phyloP scores from a whole-genome alignment of 768 basidiomycete species.

The Xerocomellus intermedius region DNA sequence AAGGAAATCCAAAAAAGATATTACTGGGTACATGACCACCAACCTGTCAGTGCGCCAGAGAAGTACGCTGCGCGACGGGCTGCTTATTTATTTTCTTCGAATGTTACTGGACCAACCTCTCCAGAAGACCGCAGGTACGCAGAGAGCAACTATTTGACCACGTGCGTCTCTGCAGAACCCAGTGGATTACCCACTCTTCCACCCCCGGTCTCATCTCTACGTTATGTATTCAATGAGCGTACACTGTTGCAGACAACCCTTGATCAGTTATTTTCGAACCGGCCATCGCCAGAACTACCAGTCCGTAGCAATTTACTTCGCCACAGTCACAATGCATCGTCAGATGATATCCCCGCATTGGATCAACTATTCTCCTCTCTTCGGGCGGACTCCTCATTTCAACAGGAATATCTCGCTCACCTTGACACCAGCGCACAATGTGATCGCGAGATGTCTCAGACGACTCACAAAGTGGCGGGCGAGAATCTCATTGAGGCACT shows the following conservation, averaged over 20 bases:
- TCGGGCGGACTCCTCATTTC: neutral
- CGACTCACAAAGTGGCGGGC: neutral
- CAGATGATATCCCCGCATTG: neutral
- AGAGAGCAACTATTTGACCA: too few species aligned
- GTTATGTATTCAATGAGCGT: too few species aligned
- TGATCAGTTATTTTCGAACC: too few species aligned
- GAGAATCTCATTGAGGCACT: neutral
- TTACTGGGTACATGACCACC: neutral
- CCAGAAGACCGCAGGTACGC: neutral
- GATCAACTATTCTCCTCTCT: neutral
- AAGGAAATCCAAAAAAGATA: neutral
- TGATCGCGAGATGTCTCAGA: neutral
- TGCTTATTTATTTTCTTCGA: neutral
- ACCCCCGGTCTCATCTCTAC: fast-evolving
- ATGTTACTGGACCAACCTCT: neutral
- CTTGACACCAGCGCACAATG: neutral
- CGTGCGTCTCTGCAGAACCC: neutral
- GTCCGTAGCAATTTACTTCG: neutral
- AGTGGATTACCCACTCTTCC: neutral
- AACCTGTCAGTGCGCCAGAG: too few species aligned
- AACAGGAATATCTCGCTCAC: neutral
- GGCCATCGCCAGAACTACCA: neutral
- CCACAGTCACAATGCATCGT: neutral
- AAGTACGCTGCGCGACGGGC: neutral
- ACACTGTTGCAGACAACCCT: too few species aligned